Evolutionary conservation across 2,329 filamentous ascomycete species (phyloP).

Genomic region (Fusarium brevicatenulatum): DNA sequence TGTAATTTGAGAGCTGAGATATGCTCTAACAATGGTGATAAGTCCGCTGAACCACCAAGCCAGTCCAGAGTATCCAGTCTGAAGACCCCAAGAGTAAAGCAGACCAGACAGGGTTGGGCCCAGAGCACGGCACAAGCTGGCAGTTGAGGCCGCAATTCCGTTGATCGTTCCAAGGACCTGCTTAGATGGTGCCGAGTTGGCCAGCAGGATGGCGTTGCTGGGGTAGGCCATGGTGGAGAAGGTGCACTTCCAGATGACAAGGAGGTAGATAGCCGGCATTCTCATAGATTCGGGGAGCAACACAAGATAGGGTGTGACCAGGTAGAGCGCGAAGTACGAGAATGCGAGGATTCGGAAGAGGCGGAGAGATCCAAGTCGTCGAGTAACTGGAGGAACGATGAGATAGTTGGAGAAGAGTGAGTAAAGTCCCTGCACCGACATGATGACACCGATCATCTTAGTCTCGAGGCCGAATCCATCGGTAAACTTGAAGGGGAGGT

Average conservation of each 20-base stretch:
- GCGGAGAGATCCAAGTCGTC: conserved; percentile 78
- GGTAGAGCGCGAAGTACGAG: conserved; percentile 87
- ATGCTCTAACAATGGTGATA: conserved; percentile 78
- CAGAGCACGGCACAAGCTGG: conserved; percentile 87
- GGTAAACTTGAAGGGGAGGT: conserved; percentile 86
- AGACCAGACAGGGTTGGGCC: conserved; percentile 89
- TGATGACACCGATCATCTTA: conserved; percentile 85
- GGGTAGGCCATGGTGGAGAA: conserved; percentile 93
- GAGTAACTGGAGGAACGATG: conserved; percentile 82
- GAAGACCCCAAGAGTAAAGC: conserved; percentile 82
- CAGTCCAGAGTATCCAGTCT: conserved; percentile 83
- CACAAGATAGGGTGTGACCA: conserved; percentile 88
- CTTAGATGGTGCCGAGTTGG: conserved; percentile 86
- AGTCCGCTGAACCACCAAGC: conserved; percentile 92
- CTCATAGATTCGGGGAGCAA: conserved; percentile 78
- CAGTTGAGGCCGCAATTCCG: conserved; percentile 89
- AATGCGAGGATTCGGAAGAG: conserved; percentile 85
- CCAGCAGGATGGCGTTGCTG: conserved; percentile 86
- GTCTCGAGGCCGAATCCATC: conserved; percentile 87
- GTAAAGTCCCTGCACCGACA: conserved; percentile 88
- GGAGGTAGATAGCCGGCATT: conserved; percentile 77
- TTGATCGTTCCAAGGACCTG: conserved; percentile 92
- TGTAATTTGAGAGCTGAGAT: conserved; percentile 79
- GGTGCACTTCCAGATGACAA: conserved; percentile 92
- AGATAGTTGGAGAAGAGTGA: conserved; percentile 88